Base-by-base conservation (phyloP, 1,139 yeast genomes). In the Groenewaldozyma auringiensis region DNA sequence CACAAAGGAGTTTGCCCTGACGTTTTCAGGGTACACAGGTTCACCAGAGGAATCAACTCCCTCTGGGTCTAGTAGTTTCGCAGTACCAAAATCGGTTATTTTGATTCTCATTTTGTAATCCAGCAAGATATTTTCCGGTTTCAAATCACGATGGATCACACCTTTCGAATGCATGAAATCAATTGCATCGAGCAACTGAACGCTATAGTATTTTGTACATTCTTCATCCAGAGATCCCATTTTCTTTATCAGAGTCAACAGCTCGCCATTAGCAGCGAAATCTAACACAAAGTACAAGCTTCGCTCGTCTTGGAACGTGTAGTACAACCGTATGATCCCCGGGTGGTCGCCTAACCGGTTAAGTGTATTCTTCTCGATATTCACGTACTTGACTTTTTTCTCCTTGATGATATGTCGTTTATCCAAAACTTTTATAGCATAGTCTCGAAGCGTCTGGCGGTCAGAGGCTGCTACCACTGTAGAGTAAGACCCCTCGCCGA, bases 1-100 rank as follows among this genome's bases (percentile, higher is more conserved):
- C 25, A 83, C 89, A 64, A 83, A 83, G 0, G 97, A 89, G 48
- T 80, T 87, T 4, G 94, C 86, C 43, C 87, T 74, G 11, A 79
- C 71, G 49, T 79, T 78, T 16, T 68, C 58, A n/a, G 83, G 68
- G 47, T 62, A 63, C 6, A 52, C 52, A 6, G 55, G 45, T 18
- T 50, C 54, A 6, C 57, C 58, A 16, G 51, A 42, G 14, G 52
- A 55, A 38, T 69, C 71, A 13, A 69, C 69, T 54, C 70, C 48
- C 48, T 67, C 55, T 21, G 68, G 74, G 41, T 74, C 80, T 43
- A 92, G 66, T 31, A 94, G 67, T 62, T 88, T 89, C 1, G 98
- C 98, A 1, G 98, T 94, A 21, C 99, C 99, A 65, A 94, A 94
- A 66, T 94, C 99, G n/a, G 98, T 92, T 46, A 94, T 77, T 63